Evolutionary conservation across 331 rosid species (phyloP).

Genomic region (Quercus phellos): DNA sequence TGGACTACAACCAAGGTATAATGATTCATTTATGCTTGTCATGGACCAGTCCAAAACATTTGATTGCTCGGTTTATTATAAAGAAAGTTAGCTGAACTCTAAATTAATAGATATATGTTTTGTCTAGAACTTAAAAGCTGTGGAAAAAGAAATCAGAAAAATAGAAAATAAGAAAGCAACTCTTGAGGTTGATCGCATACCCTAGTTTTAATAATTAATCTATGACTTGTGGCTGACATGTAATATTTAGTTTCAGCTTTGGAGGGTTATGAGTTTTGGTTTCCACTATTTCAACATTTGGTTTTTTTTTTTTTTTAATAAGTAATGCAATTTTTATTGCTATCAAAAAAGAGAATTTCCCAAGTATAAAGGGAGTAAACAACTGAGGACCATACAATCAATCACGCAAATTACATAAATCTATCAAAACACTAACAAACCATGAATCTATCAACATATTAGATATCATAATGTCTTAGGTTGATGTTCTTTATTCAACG

Average conservation of each 20-base stretch:
- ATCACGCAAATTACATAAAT: too few relatives aligned
- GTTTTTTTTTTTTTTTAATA: too few relatives aligned
- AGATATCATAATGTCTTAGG: background rate
- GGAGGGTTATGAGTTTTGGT: background rate
- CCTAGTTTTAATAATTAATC: background rate
- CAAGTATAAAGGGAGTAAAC: too few relatives aligned
- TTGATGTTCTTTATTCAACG: background rate
- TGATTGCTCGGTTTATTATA: background rate
- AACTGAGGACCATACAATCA: too few relatives aligned
- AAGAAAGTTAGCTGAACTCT: background rate
- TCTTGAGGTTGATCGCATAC: background rate
- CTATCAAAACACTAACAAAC: too few relatives aligned
- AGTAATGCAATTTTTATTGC: too few relatives aligned
- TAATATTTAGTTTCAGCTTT: background rate
- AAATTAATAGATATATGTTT: background rate
- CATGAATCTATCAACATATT: background rate
- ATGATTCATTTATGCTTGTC: background rate
- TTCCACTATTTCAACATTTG: too few relatives aligned
- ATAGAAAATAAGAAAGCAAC: background rate
- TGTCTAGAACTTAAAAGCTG: background rate
- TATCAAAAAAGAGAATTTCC: too few relatives aligned
- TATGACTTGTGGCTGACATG: background rate
- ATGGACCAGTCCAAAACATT: background rate
- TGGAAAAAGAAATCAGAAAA: background rate
- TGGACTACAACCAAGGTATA: constrained; percentile 90